Percentiles rank a stretch among this genome's conserved stretches.
Conservation (phyloP, 768 basidiomycete genomes). For the Boletus sp. region DNA sequence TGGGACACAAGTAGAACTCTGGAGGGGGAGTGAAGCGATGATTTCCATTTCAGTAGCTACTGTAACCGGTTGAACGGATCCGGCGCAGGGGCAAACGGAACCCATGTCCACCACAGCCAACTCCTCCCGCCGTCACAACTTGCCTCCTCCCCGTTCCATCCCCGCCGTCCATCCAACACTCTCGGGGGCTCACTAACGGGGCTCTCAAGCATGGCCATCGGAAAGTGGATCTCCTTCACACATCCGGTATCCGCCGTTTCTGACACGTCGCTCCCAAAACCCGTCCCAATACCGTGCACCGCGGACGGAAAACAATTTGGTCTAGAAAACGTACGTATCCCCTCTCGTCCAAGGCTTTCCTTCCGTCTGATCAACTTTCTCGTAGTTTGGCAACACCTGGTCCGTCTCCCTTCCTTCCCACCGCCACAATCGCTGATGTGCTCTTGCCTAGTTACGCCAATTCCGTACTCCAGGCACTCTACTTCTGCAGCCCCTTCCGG, state of each 20-base stretch:
- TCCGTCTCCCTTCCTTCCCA: conserved; percentile 33
- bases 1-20: too few species aligned
- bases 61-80: conserved; percentile 15
- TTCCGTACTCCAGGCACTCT: conserved; percentile 96
- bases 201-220: conserved; percentile 34
- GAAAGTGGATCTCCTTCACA: conserved; percentile 39
- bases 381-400: conserved; percentile 96
- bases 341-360: background rate
- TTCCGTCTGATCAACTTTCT: conserved; percentile 8
- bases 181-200: background rate
- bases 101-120: background rate
- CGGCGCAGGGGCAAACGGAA: conserved; percentile 13
- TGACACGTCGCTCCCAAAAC: conserved; percentile 29
- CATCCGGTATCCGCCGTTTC: conserved; percentile 19
- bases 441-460: conserved; percentile 79
- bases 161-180: conserved; percentile 1
- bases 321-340: conserved; percentile 84
- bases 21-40: background rate
- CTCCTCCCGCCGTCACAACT: background rate
- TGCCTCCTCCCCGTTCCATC: background rate
- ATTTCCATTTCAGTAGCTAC: conserved; percentile 13
- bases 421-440: conserved; percentile 18
- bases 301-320: conserved; percentile 90
- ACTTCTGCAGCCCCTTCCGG: conserved; percentile 92
- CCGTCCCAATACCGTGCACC: conserved; percentile 41